Evolutionary conservation across 805 yeast species (phyloP), one percentile per base, ranked within the genome.

Genomic region (Yarrowia sp.): DNA sequence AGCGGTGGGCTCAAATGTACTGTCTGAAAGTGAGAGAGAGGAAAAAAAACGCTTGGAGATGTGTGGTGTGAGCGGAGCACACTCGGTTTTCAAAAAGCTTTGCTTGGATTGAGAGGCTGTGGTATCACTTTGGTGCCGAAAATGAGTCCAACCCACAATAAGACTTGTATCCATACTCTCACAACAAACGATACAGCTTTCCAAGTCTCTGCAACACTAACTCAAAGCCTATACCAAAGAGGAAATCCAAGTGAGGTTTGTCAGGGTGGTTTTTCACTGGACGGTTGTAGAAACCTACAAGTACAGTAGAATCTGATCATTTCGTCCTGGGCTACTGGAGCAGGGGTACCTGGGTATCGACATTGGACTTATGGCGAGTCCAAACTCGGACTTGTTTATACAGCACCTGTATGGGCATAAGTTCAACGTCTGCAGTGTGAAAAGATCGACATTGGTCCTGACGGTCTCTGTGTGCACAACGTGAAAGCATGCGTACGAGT

Each of bases 221-320:
- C 26, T 48, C 40, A 35, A 49, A 49, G 55, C 14, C 55, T 49
- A 49, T 52, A 52, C 56, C 26, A 52, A 52, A 52, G 42, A 16
- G 56, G 56, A 35, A 52, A 52, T 52, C 56, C 22, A 52, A 52
- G 56, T 52, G 56, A 16, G 40, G 11, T 49, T 32, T 49, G n/a
- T 15, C 16, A 1, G 10, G 50, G 11, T 10, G 14, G 12, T 46
- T 26, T 48, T 26, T 48, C 52, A 14, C 40, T 38, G 40, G 40
- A 2, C 10, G 40, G 12, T 11, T 38, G 40, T 10, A 38, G 10
- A 2, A 11, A 38, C 40, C 32, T 26, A 26, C 19, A 19, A 19
- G 19, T 19, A 19, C 32, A 5, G 32, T 26, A 26, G 32, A 3
- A 3, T 26, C 32, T 3, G 32, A 26, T 26, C 32, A 26, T 26